Percentiles rank a stretch among this genome's conserved stretches.
These are phyloP conservation scores for Aspergillus bridgeri DNA, from an alignment of 495 filamentous ascomycete species.

Conservation along the genomic window DNA sequence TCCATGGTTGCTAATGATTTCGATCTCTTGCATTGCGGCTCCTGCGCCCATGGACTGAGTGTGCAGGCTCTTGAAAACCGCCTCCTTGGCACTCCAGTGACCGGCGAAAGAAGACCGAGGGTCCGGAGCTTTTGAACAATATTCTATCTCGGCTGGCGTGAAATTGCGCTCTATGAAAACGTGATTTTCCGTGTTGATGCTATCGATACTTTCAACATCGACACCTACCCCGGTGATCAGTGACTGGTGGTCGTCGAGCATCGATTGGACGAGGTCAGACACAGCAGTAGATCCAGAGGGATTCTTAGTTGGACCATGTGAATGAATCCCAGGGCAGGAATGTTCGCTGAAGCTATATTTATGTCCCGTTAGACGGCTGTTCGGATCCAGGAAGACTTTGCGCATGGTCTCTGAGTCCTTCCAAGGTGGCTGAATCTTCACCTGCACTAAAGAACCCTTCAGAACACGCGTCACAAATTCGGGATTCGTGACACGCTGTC, in stretches of 20 bases:
- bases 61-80: constrained; percentile 91
- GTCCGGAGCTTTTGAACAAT: constrained; percentile 73
- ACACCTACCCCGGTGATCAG: constrained; percentile 65
- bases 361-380: constrained; percentile 47
- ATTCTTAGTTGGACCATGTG: too few relatives aligned
- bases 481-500: constrained; percentile 37
- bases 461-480: constrained; percentile 34
- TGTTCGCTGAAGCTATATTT: not conserved
- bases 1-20: constrained; percentile 63
- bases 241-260: constrained; percentile 10
- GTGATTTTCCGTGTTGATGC: constrained; percentile 86
- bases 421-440: constrained; percentile 20
- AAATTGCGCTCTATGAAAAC: constrained; percentile 95
- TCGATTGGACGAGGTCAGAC: constrained; percentile 6
- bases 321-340: too few relatives aligned
- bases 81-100: constrained; percentile 95
- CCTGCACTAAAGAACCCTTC: constrained; percentile 52
- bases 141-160: constrained; percentile 72
- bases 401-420: constrained; percentile 64
- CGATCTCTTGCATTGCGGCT: constrained; percentile 87
- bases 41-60: constrained; percentile 64
- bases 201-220: constrained; percentile 79
- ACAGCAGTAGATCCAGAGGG: not conserved
- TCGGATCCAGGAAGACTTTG: constrained; percentile 86
- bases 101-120: constrained; percentile 86